Evolutionary conservation across 2,329 filamentous ascomycete genomes (phyloP).

Genomic region (Hypoxylon sp.): DNA sequence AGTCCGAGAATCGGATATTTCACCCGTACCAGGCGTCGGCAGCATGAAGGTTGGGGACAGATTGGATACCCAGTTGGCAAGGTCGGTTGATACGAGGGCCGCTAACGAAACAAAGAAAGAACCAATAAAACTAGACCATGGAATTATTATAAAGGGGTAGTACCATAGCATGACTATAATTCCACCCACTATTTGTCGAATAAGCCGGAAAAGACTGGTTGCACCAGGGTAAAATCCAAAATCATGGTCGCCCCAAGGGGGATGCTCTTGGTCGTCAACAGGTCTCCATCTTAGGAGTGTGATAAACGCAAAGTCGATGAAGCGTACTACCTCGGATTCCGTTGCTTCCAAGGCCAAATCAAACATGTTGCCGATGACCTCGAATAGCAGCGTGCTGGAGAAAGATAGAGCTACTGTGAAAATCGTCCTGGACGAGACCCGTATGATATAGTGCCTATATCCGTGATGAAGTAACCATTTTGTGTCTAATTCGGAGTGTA

Average conservation of each 20-base stretch:
- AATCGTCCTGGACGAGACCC: constrained; percentile 34
- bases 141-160: constrained; percentile 5
- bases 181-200: constrained; percentile 13
- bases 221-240: constrained; percentile 19
- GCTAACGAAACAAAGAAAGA: constrained; percentile 8
- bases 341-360: neutral
- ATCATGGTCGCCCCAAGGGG: constrained; percentile 1
- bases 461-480: constrained; percentile 26
- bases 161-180: constrained; percentile 12
- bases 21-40: constrained; percentile 33
- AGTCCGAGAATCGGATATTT: neutral
- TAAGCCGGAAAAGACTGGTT: constrained; percentile 4
- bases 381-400: constrained; percentile 44
- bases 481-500: constrained; percentile 36
- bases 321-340: neutral
- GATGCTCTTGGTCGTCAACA: constrained; percentile 28
- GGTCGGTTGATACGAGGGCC: constrained; percentile 19
- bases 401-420: constrained; percentile 39
- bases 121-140: neutral
- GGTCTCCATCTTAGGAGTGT: constrained; percentile 32
- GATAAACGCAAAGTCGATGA: constrained; percentile 23
- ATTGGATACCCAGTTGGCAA: constrained; percentile 15
- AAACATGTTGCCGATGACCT: constrained; percentile 35
- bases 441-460: constrained; percentile 27
- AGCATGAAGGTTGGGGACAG: constrained; percentile 29